A percentile compares a stretch with the other conserved stretches of the same genome.
These are phyloP conservation scores for Arthrobotrys sinensis DNA, from an alignment of 2,329 filamentous ascomycete species.

Conservation along the genomic window DNA sequence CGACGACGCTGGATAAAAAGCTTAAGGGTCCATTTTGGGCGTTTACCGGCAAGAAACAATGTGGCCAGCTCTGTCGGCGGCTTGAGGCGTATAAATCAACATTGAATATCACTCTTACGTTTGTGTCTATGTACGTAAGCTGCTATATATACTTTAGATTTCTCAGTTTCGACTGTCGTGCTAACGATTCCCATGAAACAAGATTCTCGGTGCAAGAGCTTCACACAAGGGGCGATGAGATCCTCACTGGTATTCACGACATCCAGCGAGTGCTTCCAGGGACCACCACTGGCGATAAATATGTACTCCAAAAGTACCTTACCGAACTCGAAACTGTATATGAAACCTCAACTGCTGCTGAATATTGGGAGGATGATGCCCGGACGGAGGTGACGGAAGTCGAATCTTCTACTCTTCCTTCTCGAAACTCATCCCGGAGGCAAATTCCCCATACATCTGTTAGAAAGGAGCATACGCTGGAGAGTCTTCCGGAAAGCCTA, in stretches of 20 bases:
- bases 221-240: background rate
- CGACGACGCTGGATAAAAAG: background rate
- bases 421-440: too few species aligned
- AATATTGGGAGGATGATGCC: background rate
- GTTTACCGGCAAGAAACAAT: slow-evolving; percentile 26
- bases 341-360: slow-evolving; percentile 11
- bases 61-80: background rate
- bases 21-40: slow-evolving; percentile 21
- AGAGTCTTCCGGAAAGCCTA: too few species aligned
- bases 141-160: too few species aligned
- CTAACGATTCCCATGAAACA: background rate
- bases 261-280: background rate
- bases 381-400: background rate
- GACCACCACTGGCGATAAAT: background rate
- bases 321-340: slow-evolving; percentile 25
- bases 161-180: background rate
- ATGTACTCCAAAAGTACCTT: slow-evolving; percentile 27
- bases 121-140: slow-evolving; percentile 3
- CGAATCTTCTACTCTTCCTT: too few species aligned
- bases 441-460: too few species aligned
- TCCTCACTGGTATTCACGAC: background rate
- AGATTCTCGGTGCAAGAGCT: background rate
- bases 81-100: slow-evolving; percentile 30
- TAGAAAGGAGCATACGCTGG: too few species aligned
- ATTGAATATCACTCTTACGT: slow-evolving; percentile 18